These are phyloP conservation scores for Stentor coeruleus DNA, from an alignment of 73 alveolate genomes.

Conservation along the genomic window DNA sequence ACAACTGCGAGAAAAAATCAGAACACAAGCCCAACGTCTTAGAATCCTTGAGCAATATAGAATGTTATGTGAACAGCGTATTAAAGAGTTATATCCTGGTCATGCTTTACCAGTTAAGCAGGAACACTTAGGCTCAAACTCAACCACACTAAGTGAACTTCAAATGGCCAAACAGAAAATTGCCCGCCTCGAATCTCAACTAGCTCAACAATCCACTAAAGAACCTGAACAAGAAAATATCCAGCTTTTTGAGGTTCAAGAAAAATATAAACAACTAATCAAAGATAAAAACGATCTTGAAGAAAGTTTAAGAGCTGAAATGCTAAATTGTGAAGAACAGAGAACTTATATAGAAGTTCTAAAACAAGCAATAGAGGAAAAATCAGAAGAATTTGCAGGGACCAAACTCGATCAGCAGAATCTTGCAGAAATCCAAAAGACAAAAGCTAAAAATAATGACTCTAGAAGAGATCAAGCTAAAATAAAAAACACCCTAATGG, in stretches of 20 bases:
- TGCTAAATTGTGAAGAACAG: conserved; percentile 55
- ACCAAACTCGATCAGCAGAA: neutral
- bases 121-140: conserved; percentile 21
- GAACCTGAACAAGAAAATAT: conserved; percentile 2
- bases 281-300: conserved; percentile 23
- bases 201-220: neutral
- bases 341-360: conserved; percentile 64
- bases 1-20: conserved; percentile 21
- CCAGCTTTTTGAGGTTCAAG: conserved; percentile 12
- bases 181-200: neutral
- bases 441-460: neutral
- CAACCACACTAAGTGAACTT: neutral
- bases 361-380: conserved; percentile 54
- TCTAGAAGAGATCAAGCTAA: conserved; percentile 21
- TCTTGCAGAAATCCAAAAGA: neutral
- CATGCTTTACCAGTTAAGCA: conserved; percentile 29
- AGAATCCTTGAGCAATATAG: neutral
- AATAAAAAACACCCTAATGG: conserved; percentile 10
- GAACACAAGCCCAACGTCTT: conserved; percentile 12
- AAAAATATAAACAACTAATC: neutral
- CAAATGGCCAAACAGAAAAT: conserved; percentile 21
- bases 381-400: neutral
- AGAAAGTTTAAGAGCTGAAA: conserved; percentile 38
- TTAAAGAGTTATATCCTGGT: conserved; percentile 21
- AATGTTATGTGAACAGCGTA: neutral